phyloP scores from a whole-genome alignment of 179 eudicot genomes.

The Carnegiea gigantea region DNA sequence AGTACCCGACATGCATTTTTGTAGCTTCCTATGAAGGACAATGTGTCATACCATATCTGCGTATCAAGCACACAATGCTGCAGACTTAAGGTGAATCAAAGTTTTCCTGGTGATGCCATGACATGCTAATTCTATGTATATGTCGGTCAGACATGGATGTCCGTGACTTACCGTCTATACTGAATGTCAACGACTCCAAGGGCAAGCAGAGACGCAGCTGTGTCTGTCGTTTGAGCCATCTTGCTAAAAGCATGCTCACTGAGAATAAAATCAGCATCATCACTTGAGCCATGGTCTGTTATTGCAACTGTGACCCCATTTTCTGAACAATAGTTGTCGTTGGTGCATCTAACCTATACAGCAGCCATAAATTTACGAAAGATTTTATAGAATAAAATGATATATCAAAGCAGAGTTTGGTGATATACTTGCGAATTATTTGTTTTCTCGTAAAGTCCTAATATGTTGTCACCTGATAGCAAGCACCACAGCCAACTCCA shows the following conservation, averaged over 20 bases:
- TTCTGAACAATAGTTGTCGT: conserved; percentile 56
- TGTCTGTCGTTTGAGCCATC: conserved; percentile 61
- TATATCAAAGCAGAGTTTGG: background rate
- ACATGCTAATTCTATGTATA: too few relatives aligned
- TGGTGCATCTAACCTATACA: conserved; percentile 59
- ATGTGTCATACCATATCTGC: too few relatives aligned
- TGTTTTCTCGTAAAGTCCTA: too few relatives aligned
- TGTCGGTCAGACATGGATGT: background rate
- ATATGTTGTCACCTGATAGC: conserved; percentile 55
- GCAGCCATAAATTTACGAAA: background rate
- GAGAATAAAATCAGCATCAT: conserved; percentile 56
- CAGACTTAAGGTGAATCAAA: too few relatives aligned
- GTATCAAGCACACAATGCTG: too few relatives aligned
- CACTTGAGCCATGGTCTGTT: conserved; percentile 65
- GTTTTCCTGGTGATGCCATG: background rate
- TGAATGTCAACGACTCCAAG: conserved; percentile 62
- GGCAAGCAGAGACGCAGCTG: conserved; percentile 46
- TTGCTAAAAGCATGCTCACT: conserved; percentile 56
- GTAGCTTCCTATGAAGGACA: too few relatives aligned
- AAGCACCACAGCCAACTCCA: conserved; percentile 80
- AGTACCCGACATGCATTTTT: too few relatives aligned
- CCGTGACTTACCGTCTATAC: conserved; percentile 51
- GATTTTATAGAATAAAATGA: background rate
- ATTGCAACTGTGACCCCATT: conserved; percentile 56
- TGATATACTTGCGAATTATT: background rate